Evolutionary conservation across 1,139 yeast genomes (phyloP).

Genomic region (Debaryomycetaceae sp.): DNA sequence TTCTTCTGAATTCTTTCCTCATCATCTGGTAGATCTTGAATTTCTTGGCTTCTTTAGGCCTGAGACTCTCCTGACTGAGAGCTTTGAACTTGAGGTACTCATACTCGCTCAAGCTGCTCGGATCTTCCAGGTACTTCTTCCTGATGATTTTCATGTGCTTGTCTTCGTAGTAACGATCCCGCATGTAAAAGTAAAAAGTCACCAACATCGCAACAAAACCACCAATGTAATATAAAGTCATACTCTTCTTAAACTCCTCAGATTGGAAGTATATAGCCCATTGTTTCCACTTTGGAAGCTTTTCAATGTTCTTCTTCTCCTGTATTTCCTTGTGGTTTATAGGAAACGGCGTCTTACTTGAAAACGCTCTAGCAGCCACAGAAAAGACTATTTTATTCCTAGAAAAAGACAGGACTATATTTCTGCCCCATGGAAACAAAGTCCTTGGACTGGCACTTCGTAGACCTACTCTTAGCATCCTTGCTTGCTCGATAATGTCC

Average conservation of each 20-base stretch:
- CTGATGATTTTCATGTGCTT: slow-evolving; percentile 51
- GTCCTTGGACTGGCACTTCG: not conserved
- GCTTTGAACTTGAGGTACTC: slow-evolving; percentile 61
- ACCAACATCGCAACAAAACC: slow-evolving; percentile 54
- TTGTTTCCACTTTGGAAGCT: slow-evolving; percentile 36
- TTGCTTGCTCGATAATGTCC: too few relatives aligned
- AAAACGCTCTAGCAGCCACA: not conserved
- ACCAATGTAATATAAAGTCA: slow-evolving; percentile 52
- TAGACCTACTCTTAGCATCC: not conserved
- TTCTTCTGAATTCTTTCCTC: slow-evolving; percentile 50
- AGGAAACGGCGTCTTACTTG: slow-evolving; percentile 25
- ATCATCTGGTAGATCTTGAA: slow-evolving; percentile 50
- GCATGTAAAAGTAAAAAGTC: slow-evolving; percentile 64
- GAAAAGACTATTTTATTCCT: not conserved
- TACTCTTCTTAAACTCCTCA: slow-evolving; percentile 34
- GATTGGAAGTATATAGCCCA: slow-evolving; percentile 40
- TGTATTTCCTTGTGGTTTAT: slow-evolving; percentile 26
- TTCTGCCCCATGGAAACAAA: not conserved
- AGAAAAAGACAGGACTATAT: not conserved
- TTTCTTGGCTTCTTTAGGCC: slow-evolving; percentile 56
- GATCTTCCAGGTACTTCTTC: slow-evolving; percentile 38
- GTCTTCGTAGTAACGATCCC: slow-evolving; percentile 64
- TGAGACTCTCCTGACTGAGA: slow-evolving; percentile 44
- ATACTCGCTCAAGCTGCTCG: slow-evolving; percentile 51
- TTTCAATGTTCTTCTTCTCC: slow-evolving; percentile 20